Percentiles rank a stretch among this genome's conserved stretches.
Conservation (phyloP, 495 filamentous ascomycete genomes). For the Neurospora sublineolata region DNA sequence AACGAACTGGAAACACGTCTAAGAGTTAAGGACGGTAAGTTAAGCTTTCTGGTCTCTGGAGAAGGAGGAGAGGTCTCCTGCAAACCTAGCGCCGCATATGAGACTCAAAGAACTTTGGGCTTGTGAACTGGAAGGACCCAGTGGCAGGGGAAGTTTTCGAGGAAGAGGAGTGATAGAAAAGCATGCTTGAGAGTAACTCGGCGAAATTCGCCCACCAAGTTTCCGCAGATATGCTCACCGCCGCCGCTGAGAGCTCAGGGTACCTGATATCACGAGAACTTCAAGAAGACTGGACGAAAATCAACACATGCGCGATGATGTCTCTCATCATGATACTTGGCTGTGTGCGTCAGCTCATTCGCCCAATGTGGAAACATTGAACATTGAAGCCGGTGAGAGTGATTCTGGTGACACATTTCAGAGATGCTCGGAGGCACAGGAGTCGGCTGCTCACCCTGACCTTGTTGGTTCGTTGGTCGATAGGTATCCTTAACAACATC, state of each 20-base stretch:
- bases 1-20: too few species aligned
- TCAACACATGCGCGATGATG: not conserved
- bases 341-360: not conserved
- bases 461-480: not conserved
- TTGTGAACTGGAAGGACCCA: not conserved
- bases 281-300: not conserved
- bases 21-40: not conserved
- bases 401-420: not conserved
- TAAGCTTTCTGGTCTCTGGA: not conserved
- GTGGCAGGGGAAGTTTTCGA: too few species aligned
- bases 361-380: not conserved
- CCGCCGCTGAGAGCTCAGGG: not conserved
- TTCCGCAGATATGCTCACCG: not conserved
- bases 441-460: not conserved
- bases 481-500: not conserved
- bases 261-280: not conserved
- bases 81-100: not conserved
- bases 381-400: not conserved
- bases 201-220: not conserved
- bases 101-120: not conserved
- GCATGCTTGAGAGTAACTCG: not conserved
- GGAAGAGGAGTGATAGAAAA: not conserved
- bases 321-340: not conserved
- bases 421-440: not conserved
- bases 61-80: not conserved